Evolutionary conservation across 306 rosid species (phyloP).

Genomic region (Trichosanthes truncata): DNA sequence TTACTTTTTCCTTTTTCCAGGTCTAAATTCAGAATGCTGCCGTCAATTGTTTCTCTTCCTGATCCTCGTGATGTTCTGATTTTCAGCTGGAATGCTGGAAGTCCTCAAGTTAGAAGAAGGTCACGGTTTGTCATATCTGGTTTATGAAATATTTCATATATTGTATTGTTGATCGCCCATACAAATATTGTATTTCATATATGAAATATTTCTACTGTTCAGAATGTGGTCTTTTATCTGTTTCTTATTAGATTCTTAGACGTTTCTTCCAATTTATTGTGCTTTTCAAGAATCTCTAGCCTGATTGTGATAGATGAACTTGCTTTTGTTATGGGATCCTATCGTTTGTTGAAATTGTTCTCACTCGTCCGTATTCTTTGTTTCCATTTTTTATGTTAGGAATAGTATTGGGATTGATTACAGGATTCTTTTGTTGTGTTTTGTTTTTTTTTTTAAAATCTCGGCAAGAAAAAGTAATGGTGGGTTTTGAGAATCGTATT

Average conservation of each 20-base stretch:
- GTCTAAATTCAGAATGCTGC: neutral
- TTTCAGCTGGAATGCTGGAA: neutral
- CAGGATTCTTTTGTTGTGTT: neutral
- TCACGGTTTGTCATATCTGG: conserved; percentile 10
- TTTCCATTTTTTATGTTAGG: neutral
- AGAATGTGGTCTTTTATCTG: neutral
- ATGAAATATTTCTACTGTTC: neutral
- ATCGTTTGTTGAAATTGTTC: neutral
- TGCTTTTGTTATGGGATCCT: neutral
- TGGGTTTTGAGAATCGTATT: neutral
- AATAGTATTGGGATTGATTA: neutral
- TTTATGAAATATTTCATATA: neutral
- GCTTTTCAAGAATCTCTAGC: neutral
- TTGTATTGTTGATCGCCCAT: neutral
- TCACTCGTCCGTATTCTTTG: neutral
- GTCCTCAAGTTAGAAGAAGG: conserved; percentile 1
- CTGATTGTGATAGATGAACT: neutral
- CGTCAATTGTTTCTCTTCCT: neutral
- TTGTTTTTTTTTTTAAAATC: neutral
- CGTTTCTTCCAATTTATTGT: neutral
- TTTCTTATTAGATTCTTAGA: neutral
- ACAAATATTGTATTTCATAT: neutral
- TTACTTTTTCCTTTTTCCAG: neutral
- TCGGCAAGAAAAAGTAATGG: neutral
- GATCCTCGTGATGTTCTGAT: neutral